Percentiles rank a stretch among this genome's conserved stretches.
Evolutionary conservation across 1,284 basidiomycete species (phyloP).

Genomic region (Sporisorium iseilematis-ciliati): DNA sequence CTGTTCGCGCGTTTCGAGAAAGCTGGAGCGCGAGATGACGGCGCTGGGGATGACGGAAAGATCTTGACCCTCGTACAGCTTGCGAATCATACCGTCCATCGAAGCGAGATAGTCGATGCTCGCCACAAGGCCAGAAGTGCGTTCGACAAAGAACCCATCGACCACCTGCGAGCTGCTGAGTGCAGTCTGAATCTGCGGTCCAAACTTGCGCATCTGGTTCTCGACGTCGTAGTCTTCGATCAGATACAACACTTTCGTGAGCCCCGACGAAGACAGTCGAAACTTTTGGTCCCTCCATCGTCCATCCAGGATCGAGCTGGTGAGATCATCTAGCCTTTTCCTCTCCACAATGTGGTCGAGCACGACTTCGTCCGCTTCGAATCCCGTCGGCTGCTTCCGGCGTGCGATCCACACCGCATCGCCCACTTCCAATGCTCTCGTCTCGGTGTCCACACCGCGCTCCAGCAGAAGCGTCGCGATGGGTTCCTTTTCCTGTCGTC

Average conservation of each 20-base stretch:
- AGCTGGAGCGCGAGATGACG: constrained; percentile 69
- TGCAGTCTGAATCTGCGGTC: constrained; percentile 69
- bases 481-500: constrained; percentile 30
- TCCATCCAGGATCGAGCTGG: constrained; percentile 73
- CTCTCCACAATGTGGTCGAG: constrained; percentile 75
- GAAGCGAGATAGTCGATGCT: constrained; percentile 73
- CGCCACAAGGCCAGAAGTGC: constrained; percentile 72
- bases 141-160: constrained; percentile 74
- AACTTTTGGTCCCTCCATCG: constrained; percentile 75
- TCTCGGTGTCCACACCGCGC: constrained; percentile 72
- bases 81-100: constrained; percentile 72
- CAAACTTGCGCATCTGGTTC: constrained; percentile 62
- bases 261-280: constrained; percentile 72
- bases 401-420: constrained; percentile 75
- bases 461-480: constrained; percentile 51
- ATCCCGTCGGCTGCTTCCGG: constrained; percentile 64
- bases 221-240: constrained; percentile 73
- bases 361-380: constrained; percentile 71
- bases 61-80: constrained; percentile 67
- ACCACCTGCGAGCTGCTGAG: constrained; percentile 74
- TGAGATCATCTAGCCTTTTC: constrained; percentile 74
- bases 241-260: constrained; percentile 74
- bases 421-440: constrained; percentile 73
- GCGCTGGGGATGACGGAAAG: constrained; percentile 72
- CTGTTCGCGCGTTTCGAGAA: constrained; percentile 68